Conservation (phyloP, 1,139 yeast species). For the Kodamaea ohmeri region DNA sequence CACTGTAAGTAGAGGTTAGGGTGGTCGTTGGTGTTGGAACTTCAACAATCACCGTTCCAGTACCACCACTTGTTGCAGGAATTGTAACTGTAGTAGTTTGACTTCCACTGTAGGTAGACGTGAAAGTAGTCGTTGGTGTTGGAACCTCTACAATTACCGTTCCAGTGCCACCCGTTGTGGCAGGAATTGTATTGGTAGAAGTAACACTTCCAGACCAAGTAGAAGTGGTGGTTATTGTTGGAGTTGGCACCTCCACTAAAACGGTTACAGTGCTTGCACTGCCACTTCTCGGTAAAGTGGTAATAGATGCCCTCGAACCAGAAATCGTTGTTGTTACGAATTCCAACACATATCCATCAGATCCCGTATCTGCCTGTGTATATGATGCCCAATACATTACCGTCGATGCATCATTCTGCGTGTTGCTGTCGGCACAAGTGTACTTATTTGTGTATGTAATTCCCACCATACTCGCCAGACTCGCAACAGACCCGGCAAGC, state of each 20-base stretch:
- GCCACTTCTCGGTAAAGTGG: constrained; percentile 6
- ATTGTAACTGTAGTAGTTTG: constrained; percentile 7
- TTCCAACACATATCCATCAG: constrained; percentile 22
- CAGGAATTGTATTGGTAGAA: constrained; percentile 12
- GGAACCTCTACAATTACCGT: constrained; percentile 17
- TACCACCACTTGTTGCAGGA: constrained; percentile 11
- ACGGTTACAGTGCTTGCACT: constrained; percentile 1
- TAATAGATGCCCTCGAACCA: constrained; percentile 7
- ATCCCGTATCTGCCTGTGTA: constrained; percentile 15
- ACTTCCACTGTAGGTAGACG: constrained; percentile 9
- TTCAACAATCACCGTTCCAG: constrained; percentile 13
- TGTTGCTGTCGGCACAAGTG: constrained; percentile 13
- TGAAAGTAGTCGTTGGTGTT: constrained; percentile 10
- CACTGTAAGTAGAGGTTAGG: constrained; percentile 12
- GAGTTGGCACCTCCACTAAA: constrained; percentile 16
- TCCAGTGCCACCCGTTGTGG: constrained; percentile 12
- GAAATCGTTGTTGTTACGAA: constrained; percentile 23
- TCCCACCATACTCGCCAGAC: too few species aligned
- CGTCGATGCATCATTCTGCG: background rate
- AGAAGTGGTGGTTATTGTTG: constrained; percentile 14
- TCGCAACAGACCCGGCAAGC: background rate
- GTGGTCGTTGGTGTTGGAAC: constrained; percentile 13
- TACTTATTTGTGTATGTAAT: constrained; percentile 16
- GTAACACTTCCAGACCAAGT: constrained; percentile 13
- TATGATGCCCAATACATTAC: constrained; percentile 6